Evolutionary conservation across 345 rosid genomes (phyloP).

Genomic region (Trapa incisa): DNA sequence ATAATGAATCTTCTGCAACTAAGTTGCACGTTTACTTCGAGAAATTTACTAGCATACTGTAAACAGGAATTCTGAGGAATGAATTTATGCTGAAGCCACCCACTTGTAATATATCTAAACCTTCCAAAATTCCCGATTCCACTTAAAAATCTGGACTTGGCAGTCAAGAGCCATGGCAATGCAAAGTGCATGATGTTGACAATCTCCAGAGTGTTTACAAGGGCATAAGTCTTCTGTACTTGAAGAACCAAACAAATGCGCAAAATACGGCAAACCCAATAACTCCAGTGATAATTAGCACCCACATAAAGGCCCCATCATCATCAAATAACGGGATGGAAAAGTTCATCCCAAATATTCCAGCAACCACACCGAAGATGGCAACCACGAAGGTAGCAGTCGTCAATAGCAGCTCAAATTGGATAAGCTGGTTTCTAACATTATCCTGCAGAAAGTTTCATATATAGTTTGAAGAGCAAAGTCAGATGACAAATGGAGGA

Average conservation of each 20-base stretch:
- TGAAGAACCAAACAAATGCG: conserved; percentile 86
- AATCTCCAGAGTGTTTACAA: conserved; percentile 18
- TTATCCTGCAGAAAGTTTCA: conserved; percentile 49
- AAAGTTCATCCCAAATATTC: conserved; percentile 95
- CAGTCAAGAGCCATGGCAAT: not conserved
- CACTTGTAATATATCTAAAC: not conserved
- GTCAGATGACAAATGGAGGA: not conserved
- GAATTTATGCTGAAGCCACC: not conserved
- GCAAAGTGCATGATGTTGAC: not conserved
- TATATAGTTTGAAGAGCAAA: not conserved
- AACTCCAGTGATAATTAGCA: conserved; percentile 57
- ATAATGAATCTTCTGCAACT: not conserved
- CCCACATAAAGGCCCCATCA: conserved; percentile 76
- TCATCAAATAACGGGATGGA: conserved; percentile 52
- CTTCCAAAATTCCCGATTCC: not conserved
- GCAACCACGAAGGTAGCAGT: conserved; percentile 93
- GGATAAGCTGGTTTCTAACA: conserved; percentile 95
- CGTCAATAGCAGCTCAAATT: conserved; percentile 81
- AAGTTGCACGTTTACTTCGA: not conserved
- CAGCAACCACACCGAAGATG: conserved; percentile 94
- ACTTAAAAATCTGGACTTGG: not conserved
- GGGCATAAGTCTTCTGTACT: conserved; percentile 82
- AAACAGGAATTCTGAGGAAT: not conserved
- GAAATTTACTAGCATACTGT: not conserved
- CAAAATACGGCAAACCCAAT: conserved; percentile 49